Evolutionary conservation across 306 rosid species (phyloP).

Genomic region (Castanopsis chinensis): DNA sequence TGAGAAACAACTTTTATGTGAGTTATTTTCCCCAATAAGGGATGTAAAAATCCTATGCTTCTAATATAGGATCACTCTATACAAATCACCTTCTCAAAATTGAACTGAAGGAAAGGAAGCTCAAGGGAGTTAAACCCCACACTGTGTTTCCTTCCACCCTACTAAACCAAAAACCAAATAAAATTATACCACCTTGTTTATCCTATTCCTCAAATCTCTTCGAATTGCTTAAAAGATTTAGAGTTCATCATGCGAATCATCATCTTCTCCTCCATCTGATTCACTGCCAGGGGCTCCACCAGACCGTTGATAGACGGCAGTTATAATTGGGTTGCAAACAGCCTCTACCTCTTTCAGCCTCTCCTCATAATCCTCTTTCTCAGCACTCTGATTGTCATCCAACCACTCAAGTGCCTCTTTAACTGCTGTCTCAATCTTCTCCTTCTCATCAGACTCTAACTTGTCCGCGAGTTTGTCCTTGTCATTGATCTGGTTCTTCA

Average conservation of each 20-base stretch:
- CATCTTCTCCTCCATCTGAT: constrained; percentile 28
- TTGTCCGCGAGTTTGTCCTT: constrained; percentile 61
- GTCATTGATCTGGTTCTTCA: constrained; percentile 55
- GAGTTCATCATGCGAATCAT: constrained; percentile 53
- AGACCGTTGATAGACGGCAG: constrained; percentile 48
- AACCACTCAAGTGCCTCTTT: constrained; percentile 58
- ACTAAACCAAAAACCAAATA: neutral
- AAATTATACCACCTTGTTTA: neutral
- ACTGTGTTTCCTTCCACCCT: neutral
- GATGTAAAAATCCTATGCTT: neutral
- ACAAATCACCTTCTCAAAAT: neutral
- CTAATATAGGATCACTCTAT: neutral
- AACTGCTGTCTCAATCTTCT: constrained; percentile 47
- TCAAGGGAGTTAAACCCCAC: neutral
- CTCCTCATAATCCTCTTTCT: constrained; percentile 57
- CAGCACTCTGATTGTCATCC: constrained; percentile 47
- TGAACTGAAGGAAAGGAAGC: neutral
- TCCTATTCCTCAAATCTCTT: neutral
- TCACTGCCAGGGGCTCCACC: constrained; percentile 48
- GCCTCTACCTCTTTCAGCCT: constrained; percentile 58
- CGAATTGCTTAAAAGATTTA: neutral
- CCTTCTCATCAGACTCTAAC: constrained; percentile 59
- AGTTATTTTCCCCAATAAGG: neutral
- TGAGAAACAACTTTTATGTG: neutral
- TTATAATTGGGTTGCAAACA: constrained; percentile 51